Evolutionary conservation across 2,329 filamentous ascomycete species (phyloP), one percentile per base, ranked within the genome.

Genomic region (Trichoderma citrinoviride): DNA sequence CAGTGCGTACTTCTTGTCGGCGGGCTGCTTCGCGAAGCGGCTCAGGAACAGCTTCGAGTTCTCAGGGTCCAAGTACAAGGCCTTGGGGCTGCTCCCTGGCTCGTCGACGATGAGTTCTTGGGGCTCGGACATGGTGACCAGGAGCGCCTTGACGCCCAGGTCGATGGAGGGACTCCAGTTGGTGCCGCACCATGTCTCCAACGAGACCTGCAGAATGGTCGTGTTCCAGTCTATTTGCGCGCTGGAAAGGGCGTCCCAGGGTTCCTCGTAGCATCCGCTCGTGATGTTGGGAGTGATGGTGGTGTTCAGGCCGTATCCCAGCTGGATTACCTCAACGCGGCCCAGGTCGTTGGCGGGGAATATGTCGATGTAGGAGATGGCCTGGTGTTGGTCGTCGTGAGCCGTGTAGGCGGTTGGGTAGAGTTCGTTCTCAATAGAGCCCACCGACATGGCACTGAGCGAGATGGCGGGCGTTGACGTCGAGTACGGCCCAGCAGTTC

Each of bases 361-460:
- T 2, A 54, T 25, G 5, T 49, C 25, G 7, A 46, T 29, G 7
- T 62, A 62, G 6, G 46, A 23, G 7, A 57, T 19, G 3, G 43
- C 47, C 12, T 27, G 43, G n/a, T 37, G 23, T 14, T 57, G 37
- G 15, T 64, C 54, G 10, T 58, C 54, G 7, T 56, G 53, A 7
- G 50, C 53, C 7, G 44, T 29, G 17, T 52, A 64, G 2, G 43
- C 37, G 17, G 54, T 57, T 10, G 44, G 61, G 23, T 57, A 64
- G 12, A 57, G 33, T 3, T 50, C 61, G n/a, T 43, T 57, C 29
- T 64, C 61, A 10, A 64, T 50, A 5, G 61, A 56, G 40, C 43
- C 61, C 44, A 57, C 61, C 0, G 61, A 56, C 33, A 57, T 23
- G 17, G 29, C 21, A 12, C 44, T 37, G 7, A 29, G 33, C 23